phyloP scores from a whole-genome alignment of 345 rosid species.

The Hibiscus mutabilis region DNA sequence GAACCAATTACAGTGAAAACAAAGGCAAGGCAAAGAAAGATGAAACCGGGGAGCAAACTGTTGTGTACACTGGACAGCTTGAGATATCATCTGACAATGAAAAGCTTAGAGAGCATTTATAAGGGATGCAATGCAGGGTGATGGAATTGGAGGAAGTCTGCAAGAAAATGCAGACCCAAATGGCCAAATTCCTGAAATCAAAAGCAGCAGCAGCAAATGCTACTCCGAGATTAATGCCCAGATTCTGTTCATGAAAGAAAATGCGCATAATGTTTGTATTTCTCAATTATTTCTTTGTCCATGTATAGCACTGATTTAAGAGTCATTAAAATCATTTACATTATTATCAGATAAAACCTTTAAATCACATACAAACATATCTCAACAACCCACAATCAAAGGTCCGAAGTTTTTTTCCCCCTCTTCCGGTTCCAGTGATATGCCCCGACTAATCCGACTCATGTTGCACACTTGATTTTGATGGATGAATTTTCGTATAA shows the following conservation, averaged over 20 bases:
- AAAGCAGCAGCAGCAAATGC: conserved; percentile 34
- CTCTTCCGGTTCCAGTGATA: no score
- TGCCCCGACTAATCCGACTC: no score
- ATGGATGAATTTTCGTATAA: no score
- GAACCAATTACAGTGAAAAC: not conserved
- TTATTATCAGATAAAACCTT: not conserved
- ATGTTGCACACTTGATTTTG: no score
- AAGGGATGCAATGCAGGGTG: conserved; percentile 82
- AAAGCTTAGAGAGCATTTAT: conserved; percentile 49
- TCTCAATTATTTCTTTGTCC: not conserved
- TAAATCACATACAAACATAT: not conserved
- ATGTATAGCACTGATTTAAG: conserved; percentile 20
- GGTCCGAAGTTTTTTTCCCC: no score
- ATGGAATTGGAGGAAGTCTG: conserved; percentile 81
- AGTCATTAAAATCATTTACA: not conserved
- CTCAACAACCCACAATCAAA: not conserved
- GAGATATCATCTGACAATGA: conserved; percentile 39
- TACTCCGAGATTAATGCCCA: conserved; percentile 60
- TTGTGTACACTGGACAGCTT: conserved; percentile 40
- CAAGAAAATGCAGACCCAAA: conserved; percentile 71
- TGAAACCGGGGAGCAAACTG: conserved; percentile 24
- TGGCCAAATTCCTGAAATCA: conserved; percentile 65
- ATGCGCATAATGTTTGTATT: not conserved
- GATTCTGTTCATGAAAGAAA: conserved; percentile 61
- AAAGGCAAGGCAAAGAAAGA: conserved; percentile 22